A percentile compares a stretch with the other conserved stretches of the same genome.
Evolutionary conservation across 2,329 filamentous ascomycete species (phyloP).

Genomic region (Colletotrichum horii): DNA sequence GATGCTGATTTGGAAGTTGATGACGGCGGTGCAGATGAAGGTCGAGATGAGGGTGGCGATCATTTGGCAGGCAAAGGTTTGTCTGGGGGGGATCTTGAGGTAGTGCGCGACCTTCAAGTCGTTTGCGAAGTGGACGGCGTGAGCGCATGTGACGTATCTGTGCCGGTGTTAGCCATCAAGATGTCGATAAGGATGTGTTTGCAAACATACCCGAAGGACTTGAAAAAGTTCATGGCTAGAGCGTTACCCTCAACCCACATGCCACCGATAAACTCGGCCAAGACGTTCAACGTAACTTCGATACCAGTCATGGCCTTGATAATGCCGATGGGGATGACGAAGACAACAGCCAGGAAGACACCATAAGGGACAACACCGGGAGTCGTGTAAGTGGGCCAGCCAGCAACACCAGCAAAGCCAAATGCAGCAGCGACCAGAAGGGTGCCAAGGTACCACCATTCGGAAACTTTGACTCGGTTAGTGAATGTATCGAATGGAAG

Average conservation of each 20-base stretch:
- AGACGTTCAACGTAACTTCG: conserved; percentile 46
- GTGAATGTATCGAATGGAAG: not conserved
- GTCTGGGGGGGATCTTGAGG: conserved; percentile 65
- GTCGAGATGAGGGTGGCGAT: conserved; percentile 60
- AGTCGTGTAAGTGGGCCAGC: conserved; percentile 47
- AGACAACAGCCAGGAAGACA: conserved; percentile 44
- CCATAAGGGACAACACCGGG: conserved; percentile 46
- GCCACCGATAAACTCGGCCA: conserved; percentile 55
- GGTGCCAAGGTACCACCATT: conserved; percentile 46
- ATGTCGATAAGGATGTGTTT: not conserved
- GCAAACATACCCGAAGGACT: conserved; percentile 30
- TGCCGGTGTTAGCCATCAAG: not conserved
- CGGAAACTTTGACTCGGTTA: conserved; percentile 32
- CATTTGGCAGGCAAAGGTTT: conserved; percentile 65
- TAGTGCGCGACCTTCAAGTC: conserved; percentile 58
- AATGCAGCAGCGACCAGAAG: conserved; percentile 38
- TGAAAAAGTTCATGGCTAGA: conserved; percentile 53
- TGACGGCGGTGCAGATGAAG: conserved; percentile 53
- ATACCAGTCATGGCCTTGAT: conserved; percentile 48
- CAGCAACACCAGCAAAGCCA: conserved; percentile 40
- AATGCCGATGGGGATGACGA: conserved; percentile 51
- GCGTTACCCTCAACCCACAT: conserved; percentile 46
- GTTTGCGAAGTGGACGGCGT: conserved; percentile 56
- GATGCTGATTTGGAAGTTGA: conserved; percentile 53
- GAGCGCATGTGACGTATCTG: conserved; percentile 50